Base-by-base conservation (phyloP, 1,284 basidiomycete species). In the Cryptococcus maquisensis region DNA sequence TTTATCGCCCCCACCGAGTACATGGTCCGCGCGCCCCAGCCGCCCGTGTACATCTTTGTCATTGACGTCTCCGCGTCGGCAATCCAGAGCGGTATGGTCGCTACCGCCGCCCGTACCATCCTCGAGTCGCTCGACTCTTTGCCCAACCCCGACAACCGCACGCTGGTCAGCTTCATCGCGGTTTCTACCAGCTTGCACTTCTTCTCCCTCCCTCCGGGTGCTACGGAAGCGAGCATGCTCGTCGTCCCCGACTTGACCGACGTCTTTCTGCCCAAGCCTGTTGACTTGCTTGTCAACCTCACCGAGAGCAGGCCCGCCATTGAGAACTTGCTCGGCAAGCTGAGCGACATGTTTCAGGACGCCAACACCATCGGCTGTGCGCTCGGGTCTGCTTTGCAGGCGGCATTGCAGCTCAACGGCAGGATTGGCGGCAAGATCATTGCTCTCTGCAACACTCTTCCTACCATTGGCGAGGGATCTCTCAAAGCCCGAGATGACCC, bases 1-100 rank as follows among this genome's bases (percentile, higher is more conserved):
- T 99, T 88, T 70, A 88, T 98, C 57, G 96, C 96, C 3, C 95
- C 96, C 9, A 95, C 94, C 1, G 96, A 99, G 78, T 98, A 99
- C 79, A 98, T 98, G 95, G 93, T 81, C 28, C 88, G 96, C 61
- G 90, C 96, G 16, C 96, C 96, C 40, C 96, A 98, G 76, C 92
- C 96, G 12, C 91, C 94, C 16, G 90, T 96, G 51, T 98, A 97
- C 77, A 84, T 95, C 52, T 98, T 98, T 81, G 82, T 98, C 67
- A 90, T 99, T 76, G 96, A 99, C 71, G 93, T 98, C 63, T 91
- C 89, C 68, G 90, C 96, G 72, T 77, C 86, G 42, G 93, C 94
- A 37, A 84, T 98, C 45, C 88, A 92, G 76, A 88, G 88, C 45
- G 93, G 91, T 51, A 98, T 99, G 94, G 91, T 98, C 37, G 94